phyloP scores from a whole-genome alignment of 805 yeast genomes.

The Candida endomychidarum region DNA sequence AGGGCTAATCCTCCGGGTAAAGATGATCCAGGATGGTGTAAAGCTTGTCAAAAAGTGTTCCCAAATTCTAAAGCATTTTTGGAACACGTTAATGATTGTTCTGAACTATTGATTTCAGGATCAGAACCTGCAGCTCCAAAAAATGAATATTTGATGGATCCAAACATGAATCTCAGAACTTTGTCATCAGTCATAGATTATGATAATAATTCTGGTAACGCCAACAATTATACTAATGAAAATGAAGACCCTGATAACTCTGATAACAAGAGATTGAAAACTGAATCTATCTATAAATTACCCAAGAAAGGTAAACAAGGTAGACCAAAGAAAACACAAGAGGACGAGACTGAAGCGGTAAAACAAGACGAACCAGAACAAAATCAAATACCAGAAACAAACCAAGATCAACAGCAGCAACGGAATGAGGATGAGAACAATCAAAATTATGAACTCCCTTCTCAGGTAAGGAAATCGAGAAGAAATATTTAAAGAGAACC shows the following conservation, averaged over 20 bases:
- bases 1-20: constrained; percentile 22
- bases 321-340: not conserved
- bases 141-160: constrained; percentile 10
- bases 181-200: constrained; percentile 17
- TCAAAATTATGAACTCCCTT: constrained; percentile 2
- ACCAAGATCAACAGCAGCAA: not conserved
- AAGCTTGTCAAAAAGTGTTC: constrained; percentile 61
- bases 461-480: constrained; percentile 6
- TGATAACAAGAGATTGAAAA: not conserved
- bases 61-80: constrained; percentile 54
- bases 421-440: not conserved
- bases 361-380: not conserved
- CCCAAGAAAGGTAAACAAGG: constrained; percentile 2
- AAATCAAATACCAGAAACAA: too few species aligned
- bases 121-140: constrained; percentile 1
- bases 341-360: not conserved
- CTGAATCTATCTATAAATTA: constrained; percentile 1
- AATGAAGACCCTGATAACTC: not conserved
- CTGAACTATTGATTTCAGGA: constrained; percentile 28
- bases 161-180: constrained; percentile 15
- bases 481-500: constrained; percentile 4
- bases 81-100: constrained; percentile 66
- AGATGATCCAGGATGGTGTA: constrained; percentile 67
- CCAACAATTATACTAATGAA: not conserved
- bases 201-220: constrained; percentile 4